Base-by-base conservation (phyloP, 805 yeast genomes). In the Nakazawaea ishiwadae region DNA sequence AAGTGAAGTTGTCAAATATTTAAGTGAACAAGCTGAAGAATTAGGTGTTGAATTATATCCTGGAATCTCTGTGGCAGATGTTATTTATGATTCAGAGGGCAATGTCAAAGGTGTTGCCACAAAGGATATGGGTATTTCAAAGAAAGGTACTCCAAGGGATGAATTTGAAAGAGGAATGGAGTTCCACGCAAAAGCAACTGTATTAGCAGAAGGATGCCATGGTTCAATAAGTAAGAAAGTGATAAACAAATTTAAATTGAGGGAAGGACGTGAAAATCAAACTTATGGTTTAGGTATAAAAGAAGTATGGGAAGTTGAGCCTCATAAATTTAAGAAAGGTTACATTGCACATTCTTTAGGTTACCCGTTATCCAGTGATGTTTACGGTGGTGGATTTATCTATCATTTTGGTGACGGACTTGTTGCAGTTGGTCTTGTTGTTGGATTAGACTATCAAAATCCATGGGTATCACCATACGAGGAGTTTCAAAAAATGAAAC, bases 141-240 rank as follows among this genome's bases (percentile, higher is more conserved):
- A 79, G 51, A 63, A 72, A 44, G 96, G 96, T 15, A 58, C 67
- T 26, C 95, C 96, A 23, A 85, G 82, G 53, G 84, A 75, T 48
- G 69, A 77, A n/a, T 93, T 87, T 61, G 96, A 93, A 62, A 75
- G 96, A 49, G 99, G 99, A 19, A 86, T 93, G 96, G 98, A 88
- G 62, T 93, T 93, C 62, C 93, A 83, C 51, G 87, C 99, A 4
- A 77, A 93, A 52, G 70, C 82, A 45, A 90, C 97, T 0, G 84
- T 93, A 14, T 71, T 93, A 24, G 96, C 96, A 4, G 99, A 93
- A 65, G 99, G 99, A n/a, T 93, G 99, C 58, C 98, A 90, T 62
- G 99, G 99, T 0, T 89, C 96, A 1, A 67, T 93, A 40, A 71
- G 90, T 10, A 91, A 93, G 58, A 76, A 84, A 56, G 81, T 78